Conservation (phyloP, 257 asterid species). For the Ilex asprella region DNA sequence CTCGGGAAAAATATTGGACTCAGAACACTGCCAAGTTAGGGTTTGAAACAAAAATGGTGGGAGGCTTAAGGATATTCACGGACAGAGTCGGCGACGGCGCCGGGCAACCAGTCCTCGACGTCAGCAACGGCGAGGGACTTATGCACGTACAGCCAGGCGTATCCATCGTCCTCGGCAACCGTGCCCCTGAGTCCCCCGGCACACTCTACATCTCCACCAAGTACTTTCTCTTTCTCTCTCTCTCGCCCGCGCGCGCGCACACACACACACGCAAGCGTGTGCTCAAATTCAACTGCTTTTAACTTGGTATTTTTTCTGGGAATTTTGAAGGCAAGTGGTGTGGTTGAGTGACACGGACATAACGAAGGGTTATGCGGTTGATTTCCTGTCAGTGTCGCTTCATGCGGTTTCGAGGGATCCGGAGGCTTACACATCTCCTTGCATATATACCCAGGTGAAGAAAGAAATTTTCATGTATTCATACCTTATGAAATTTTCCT, state of each 20-base stretch:
- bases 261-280: background rate
- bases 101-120: conserved; percentile 58
- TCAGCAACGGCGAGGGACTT: conserved; percentile 57
- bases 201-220: conserved; percentile 77
- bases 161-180: conserved; percentile 66
- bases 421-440: conserved; percentile 77
- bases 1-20: background rate
- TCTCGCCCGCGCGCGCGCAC: background rate
- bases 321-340: conserved; percentile 62
- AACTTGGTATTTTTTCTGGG: background rate
- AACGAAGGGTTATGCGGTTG: conserved; percentile 71
- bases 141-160: conserved; percentile 56
- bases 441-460: conserved; percentile 79
- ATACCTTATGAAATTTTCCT: background rate
- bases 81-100: conserved; percentile 58
- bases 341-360: conserved; percentile 86
- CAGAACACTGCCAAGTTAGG: background rate
- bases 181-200: conserved; percentile 59
- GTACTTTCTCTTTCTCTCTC: conserved; percentile 21
- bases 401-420: conserved; percentile 94
- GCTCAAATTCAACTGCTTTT: background rate
- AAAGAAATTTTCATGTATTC: background rate
- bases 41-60: conserved; percentile 31
- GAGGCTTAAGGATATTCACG: conserved; percentile 51
- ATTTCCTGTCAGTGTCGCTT: conserved; percentile 63